Base-by-base conservation (phyloP, 2,329 filamentous ascomycete species). In the Cordyceps militaris region DNA sequence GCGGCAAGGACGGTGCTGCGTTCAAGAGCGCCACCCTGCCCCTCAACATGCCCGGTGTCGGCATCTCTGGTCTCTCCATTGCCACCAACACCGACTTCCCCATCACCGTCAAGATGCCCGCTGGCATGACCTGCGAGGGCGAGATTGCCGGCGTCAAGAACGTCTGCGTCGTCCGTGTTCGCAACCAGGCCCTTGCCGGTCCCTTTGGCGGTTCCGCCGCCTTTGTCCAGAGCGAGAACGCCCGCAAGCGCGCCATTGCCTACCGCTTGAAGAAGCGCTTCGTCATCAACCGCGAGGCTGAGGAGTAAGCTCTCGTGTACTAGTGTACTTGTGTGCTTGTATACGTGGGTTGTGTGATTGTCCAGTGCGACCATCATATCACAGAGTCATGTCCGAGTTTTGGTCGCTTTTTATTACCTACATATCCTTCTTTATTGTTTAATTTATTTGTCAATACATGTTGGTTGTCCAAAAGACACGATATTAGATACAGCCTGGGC, bases 201-300 rank as follows among this genome's bases (percentile, higher is more conserved):
- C 83, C 83, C 44, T 86, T 86, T 61, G 83, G 83, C 66, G 83
- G 83, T 58, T 80, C 79, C 10, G 82, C 77, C 32, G 82, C 81
- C 24, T 86, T 86, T 69, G 83, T 80, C 8, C 79, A 83, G 74
- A 77, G 75, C 56, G 50, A 76, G 9, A 76, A 74, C 4, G 78
- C 77, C 36, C 75, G 77, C 73, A 84, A 84, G 79, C 75, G 81
- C 48, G 80, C 82, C 40, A 70, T 85, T 54, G 79, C 78, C 64
- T 82, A 38, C 43, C 49, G 43, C 14, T 34, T 46, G 38, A 58
- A 58, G 56, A 58, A 58, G 56, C 56, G 56, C 5, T 56, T n/a
- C 14, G 54, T 32, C 44, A 13, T 56, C 19, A 49, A 44, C 46
- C 23, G 54, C 28, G 38, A 54, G 49, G 49, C 36, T 30, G 49